Evolutionary conservation across 164 flowering plant genomes (phyloP).

Genomic region (Chimonanthus salicifolius): DNA sequence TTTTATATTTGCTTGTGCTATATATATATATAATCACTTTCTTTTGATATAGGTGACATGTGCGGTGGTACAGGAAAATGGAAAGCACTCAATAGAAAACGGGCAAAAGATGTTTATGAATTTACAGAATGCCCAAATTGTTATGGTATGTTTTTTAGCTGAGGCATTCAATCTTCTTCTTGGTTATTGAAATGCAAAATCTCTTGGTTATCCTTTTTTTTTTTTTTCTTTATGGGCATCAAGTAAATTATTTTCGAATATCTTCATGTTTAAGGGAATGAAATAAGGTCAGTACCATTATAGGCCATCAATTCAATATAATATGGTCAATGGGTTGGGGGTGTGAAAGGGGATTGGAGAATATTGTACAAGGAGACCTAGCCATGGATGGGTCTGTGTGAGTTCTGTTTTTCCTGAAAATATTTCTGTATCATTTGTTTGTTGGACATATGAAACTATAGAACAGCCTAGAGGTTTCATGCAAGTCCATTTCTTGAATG

Average conservation of each 20-base stretch:
- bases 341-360: background rate
- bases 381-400: background rate
- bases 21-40: conserved; percentile 16
- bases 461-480: no score
- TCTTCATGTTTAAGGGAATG: background rate
- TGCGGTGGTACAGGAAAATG: conserved; percentile 99
- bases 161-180: background rate
- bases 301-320: background rate
- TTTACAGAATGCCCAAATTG: conserved; percentile 97
- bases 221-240: background rate
- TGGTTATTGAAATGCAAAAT: background rate
- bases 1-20: no score
- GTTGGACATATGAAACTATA: no score
- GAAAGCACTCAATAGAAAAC: conserved; percentile 96
- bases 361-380: background rate
- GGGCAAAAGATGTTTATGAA: conserved; percentile 90
- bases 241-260: no score
- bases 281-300: background rate
- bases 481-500: no score
- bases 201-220: background rate
- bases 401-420: no score
- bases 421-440: no score
- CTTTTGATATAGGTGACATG: conserved; percentile 85
- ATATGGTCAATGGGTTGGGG: background rate
- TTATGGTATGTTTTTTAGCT: conserved; percentile 51